Conservation (phyloP, 2,329 filamentous ascomycete species). For the Lachnellula arida region DNA sequence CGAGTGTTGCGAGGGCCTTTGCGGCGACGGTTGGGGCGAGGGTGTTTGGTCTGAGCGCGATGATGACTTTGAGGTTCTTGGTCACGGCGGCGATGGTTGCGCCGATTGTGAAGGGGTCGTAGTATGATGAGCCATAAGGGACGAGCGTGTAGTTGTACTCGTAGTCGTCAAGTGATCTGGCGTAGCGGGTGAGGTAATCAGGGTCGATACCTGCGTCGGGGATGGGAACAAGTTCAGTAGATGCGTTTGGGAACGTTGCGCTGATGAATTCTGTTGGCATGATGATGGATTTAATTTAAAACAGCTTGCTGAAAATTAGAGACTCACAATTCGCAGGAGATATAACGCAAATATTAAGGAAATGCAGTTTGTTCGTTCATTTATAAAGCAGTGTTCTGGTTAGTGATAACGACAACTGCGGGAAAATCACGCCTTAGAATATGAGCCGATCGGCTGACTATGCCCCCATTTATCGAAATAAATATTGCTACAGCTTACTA, state of each 20-base stretch:
- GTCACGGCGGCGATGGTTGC: conserved; percentile 53
- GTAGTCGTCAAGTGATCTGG: conserved; percentile 53
- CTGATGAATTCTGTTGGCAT: conserved; percentile 55
- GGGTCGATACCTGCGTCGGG: conserved; percentile 47
- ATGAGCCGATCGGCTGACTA: background rate
- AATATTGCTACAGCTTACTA: background rate
- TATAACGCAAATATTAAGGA: background rate
- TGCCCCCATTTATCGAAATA: background rate
- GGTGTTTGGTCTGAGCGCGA: conserved; percentile 57
- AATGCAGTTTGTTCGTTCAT: background rate
- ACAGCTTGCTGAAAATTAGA: background rate
- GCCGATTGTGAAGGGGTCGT: conserved; percentile 54
- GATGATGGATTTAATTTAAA: conserved; percentile 10
- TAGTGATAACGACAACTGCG: conserved; percentile 8
- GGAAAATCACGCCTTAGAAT: conserved; percentile 9
- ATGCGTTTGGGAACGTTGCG: conserved; percentile 51
- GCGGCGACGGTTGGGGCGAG: conserved; percentile 58
- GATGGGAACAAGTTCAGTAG: conserved; percentile 51
- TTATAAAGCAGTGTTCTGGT: background rate
- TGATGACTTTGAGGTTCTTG: conserved; percentile 56
- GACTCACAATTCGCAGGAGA: background rate
- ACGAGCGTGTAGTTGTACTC: conserved; percentile 58
- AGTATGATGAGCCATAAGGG: conserved; percentile 51
- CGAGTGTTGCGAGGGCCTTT: conserved; percentile 56
- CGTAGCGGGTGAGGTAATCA: conserved; percentile 52